Conservation (phyloP, 2,329 filamentous ascomycete species). For the Fusarium keratoplasticum region DNA sequence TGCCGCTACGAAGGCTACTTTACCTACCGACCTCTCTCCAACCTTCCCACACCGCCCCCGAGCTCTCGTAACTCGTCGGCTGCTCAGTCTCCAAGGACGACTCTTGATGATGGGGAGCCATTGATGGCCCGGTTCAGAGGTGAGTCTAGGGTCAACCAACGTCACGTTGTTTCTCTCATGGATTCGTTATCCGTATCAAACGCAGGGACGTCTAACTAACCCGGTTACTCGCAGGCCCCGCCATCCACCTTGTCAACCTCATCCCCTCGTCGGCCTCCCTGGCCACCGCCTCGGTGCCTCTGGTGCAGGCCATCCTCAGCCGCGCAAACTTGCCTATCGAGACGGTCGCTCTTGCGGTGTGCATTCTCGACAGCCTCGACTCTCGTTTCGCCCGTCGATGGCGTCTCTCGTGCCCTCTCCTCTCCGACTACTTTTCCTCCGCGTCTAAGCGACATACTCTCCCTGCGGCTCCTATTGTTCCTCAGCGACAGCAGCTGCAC, state of each 20-base stretch:
- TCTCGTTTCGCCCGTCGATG: constrained; percentile 71
- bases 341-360: constrained; percentile 72
- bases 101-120: constrained; percentile 58
- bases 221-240: constrained; percentile 62
- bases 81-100: constrained; percentile 56
- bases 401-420: constrained; percentile 69
- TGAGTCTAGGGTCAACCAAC: constrained; percentile 41
- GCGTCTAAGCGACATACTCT: constrained; percentile 62
- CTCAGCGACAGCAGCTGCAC: constrained; percentile 57
- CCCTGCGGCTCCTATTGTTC: constrained; percentile 52
- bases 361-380: constrained; percentile 74
- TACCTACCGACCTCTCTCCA: constrained; percentile 75
- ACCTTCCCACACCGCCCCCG: constrained; percentile 74
- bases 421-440: constrained; percentile 43
- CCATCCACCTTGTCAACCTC: constrained; percentile 74
- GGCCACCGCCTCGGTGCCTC: constrained; percentile 65
- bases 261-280: constrained; percentile 73
- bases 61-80: constrained; percentile 61
- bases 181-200: background rate
- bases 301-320: constrained; percentile 70
- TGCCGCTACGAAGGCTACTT: constrained; percentile 61
- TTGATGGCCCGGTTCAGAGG: constrained; percentile 54
- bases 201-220: constrained; percentile 23
- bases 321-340: constrained; percentile 70
- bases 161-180: constrained; percentile 22